These are phyloP conservation scores for Rickenella mellea DNA, from an alignment of 768 basidiomycete species.

Conservation along the genomic window DNA sequence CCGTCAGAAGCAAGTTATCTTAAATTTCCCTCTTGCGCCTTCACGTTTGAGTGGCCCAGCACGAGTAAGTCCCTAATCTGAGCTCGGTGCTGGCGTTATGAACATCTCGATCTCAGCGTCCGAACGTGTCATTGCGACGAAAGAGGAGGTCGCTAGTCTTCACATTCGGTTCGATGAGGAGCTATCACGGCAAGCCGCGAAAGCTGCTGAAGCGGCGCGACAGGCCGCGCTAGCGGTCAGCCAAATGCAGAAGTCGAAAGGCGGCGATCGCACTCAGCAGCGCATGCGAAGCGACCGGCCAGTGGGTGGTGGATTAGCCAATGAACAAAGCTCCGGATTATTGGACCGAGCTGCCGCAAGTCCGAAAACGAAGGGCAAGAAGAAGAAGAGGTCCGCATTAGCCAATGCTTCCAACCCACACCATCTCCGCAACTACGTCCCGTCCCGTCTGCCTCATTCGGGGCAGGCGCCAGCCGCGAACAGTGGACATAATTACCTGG, in stretches of 20 bases:
- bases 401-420: conserved; percentile 95
- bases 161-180: conserved; percentile 67
- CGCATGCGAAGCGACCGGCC: conserved; percentile 20
- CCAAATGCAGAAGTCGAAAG: conserved; percentile 26
- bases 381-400: conserved; percentile 88
- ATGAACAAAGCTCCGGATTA: not conserved
- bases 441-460: conserved; percentile 63
- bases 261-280: conserved; percentile 29
- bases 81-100: conserved; percentile 15
- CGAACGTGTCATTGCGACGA: conserved; percentile 58
- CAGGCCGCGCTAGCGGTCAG: conserved; percentile 32
- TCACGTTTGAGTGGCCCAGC: conserved; percentile 54
- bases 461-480: conserved; percentile 24
- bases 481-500: conserved; percentile 39
- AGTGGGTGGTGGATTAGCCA: conserved; percentile 12
- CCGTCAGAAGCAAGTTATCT: too few species aligned
- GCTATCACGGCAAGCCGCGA: conserved; percentile 59
- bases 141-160: conserved; percentile 56
- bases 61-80: conserved; percentile 52
- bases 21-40: conserved; percentile 44
- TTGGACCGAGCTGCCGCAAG: conserved; percentile 1
- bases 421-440: conserved; percentile 89
- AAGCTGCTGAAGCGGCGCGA: conserved; percentile 40
- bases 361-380: conserved; percentile 40
- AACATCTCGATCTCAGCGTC: conserved; percentile 41